A percentile compares a stretch with the other conserved stretches of the same genome.
Evolutionary conservation across 2,329 filamentous ascomycete species (phyloP).

Genomic region (Metarhizium album): DNA sequence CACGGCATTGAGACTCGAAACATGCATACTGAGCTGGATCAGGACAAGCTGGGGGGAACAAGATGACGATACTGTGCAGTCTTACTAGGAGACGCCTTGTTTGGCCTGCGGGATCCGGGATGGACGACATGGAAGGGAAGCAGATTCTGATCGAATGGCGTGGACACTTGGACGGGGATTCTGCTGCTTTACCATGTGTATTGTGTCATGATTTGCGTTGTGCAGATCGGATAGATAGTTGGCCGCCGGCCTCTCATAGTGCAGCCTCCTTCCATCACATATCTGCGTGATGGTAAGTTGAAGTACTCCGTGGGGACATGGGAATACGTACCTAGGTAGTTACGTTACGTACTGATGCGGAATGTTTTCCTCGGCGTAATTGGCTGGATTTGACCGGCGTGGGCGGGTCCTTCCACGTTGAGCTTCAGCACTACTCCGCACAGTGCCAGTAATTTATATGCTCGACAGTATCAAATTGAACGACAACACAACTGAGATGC

Average conservation of each 20-base stretch:
- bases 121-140: neutral
- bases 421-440: too few species aligned
- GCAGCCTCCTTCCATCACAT: neutral
- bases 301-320: too few species aligned
- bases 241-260: neutral
- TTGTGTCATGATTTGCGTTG: neutral
- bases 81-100: neutral
- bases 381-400: too few species aligned
- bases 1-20: neutral
- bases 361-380: too few species aligned
- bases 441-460: too few species aligned
- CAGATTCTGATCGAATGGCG: too few species aligned
- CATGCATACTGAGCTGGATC: constrained; percentile 2
- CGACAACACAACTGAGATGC: too few species aligned
- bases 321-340: too few species aligned
- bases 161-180: neutral
- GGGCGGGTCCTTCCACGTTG: too few species aligned
- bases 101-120: neutral
- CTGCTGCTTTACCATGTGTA: neutral
- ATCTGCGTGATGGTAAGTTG: too few species aligned
- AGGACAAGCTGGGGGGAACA: neutral
- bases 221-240: neutral
- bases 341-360: too few species aligned
- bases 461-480: too few species aligned
- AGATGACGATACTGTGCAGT: neutral